phyloP scores from a whole-genome alignment of 2,329 filamentous ascomycete species.

The Colletotrichum chlorophyti region DNA sequence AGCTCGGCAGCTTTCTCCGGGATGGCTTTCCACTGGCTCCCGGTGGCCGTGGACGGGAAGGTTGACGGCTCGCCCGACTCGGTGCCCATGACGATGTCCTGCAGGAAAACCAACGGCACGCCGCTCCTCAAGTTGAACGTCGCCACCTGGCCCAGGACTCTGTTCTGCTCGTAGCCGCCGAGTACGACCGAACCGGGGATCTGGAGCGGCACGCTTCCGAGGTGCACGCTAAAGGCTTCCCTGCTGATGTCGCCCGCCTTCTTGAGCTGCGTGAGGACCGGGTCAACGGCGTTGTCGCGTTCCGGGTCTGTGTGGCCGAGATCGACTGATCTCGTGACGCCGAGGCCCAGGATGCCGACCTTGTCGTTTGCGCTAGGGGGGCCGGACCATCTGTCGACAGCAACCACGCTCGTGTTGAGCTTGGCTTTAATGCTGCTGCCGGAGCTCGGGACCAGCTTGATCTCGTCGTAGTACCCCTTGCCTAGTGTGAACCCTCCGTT shows the following conservation, averaged over 20 bases:
- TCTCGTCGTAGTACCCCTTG: neutral
- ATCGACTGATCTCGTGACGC: no score
- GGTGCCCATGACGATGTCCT: conserved; percentile 33
- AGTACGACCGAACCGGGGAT: conserved; percentile 38
- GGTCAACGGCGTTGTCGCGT: neutral
- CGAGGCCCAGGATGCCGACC: conserved; percentile 6
- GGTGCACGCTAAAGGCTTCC: conserved; percentile 39
- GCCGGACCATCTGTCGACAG: neutral
- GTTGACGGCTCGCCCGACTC: conserved; percentile 29
- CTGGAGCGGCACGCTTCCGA: conserved; percentile 38
- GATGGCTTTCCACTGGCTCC: conserved; percentile 21
- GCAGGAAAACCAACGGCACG: conserved; percentile 23
- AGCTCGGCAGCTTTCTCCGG: no score
- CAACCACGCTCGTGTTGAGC: conserved; percentile 2
- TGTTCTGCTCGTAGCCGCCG: conserved; percentile 43
- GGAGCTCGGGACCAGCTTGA: neutral
- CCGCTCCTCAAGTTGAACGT: conserved; percentile 30
- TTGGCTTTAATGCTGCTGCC: neutral
- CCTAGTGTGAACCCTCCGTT: neutral
- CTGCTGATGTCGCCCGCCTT: conserved; percentile 30
- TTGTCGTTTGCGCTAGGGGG: neutral
- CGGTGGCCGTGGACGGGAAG: conserved; percentile 5
- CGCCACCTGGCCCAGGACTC: conserved; percentile 36
- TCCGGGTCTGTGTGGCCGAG: neutral
- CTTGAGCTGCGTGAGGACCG: conserved; percentile 29